Base-by-base conservation (phyloP, 805 yeast genomes). In the Lachancea fermentati region DNA sequence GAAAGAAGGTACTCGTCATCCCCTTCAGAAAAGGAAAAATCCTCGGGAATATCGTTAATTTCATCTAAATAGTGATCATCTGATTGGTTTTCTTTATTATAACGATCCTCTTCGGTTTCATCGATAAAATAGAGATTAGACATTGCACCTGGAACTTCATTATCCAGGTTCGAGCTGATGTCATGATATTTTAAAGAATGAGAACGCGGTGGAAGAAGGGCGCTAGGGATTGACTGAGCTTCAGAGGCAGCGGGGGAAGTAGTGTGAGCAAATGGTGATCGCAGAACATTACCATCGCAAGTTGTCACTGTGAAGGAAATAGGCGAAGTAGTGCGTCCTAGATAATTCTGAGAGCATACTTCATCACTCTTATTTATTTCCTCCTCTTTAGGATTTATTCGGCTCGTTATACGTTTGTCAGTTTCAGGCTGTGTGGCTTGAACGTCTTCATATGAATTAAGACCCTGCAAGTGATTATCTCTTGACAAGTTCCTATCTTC, bases 1-100 rank as follows among this genome's bases (percentile, higher is more conserved):
- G 25, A 7, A n/a, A 34, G 9, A 15, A 28, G 16, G 4, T 29
- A n/a, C 15, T 47, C 51, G 3, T 42, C 46, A 6, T 55, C 52
- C n/a, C 55, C 50, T 26, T 55, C 62, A 3, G 57, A 46, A 39
- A 60, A 63, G 13, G 62, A 63, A 33, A 47, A 67, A 38, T 71
- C 73, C 43, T 68, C 75, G 2, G 79, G 76, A 4, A 75, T 62
- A 2, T 54, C 62, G 45, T 75, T 75, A 34, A 71, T 72, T 51
- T 75, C 80, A 46, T 74, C 79, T 15, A 75, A 41, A 12, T 70
- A 57, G 15, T 66, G 65, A n/a, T 70, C 73, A 41, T 68, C 67
- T 3, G 57, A 50, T 24, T 45, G 55, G 13, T 42, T 47, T 15
- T 46, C 50, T 28, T 54, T 60, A 48, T 44, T 54, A 31, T 54